These are phyloP conservation scores for Quercus lobata DNA, from an alignment of 331 rosid genomes.

Conservation along the genomic window DNA sequence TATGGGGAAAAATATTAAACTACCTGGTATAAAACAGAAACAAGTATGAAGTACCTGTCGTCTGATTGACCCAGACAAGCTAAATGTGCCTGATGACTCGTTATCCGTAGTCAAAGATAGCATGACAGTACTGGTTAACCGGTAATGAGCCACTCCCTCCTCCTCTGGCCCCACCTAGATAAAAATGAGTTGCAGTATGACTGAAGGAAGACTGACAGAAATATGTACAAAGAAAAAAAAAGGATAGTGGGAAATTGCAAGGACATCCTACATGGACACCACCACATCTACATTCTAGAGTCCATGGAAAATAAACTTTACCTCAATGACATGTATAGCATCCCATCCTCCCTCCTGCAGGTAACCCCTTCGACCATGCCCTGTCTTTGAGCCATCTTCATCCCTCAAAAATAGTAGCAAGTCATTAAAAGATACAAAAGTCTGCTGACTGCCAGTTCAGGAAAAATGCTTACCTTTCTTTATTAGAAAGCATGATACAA, in stretches of 20 bases:
- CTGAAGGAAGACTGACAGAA: background rate
- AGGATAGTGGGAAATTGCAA: background rate
- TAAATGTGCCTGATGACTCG: conserved; percentile 77
- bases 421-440: conserved; percentile 20
- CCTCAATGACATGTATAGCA: conserved; percentile 99
- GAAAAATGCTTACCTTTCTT: conserved; percentile 65
- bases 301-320: conserved; percentile 20
- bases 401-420: conserved; percentile 26
- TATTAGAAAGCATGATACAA: conserved; percentile 83
- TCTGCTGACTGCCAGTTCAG: conserved; percentile 16
- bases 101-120: conserved; percentile 81
- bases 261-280: background rate
- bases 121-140: conserved; percentile 94
- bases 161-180: conserved; percentile 81
- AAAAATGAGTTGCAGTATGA: conserved; percentile 10
- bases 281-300: background rate
- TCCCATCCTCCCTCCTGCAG: conserved; percentile 99
- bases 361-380: conserved; percentile 89
- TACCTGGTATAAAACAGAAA: conserved; percentile 11
- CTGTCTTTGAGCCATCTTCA: conserved; percentile 93
- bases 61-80: conserved; percentile 92
- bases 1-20: conserved; percentile 1
- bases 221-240: conserved; percentile 1
- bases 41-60: conserved; percentile 59
- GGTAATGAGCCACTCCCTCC: conserved; percentile 74